A percentile compares a stretch with the other conserved stretches of the same genome.
These are phyloP conservation scores for Candida easanensis DNA, from an alignment of 805 yeast genomes.

Conservation along the genomic window DNA sequence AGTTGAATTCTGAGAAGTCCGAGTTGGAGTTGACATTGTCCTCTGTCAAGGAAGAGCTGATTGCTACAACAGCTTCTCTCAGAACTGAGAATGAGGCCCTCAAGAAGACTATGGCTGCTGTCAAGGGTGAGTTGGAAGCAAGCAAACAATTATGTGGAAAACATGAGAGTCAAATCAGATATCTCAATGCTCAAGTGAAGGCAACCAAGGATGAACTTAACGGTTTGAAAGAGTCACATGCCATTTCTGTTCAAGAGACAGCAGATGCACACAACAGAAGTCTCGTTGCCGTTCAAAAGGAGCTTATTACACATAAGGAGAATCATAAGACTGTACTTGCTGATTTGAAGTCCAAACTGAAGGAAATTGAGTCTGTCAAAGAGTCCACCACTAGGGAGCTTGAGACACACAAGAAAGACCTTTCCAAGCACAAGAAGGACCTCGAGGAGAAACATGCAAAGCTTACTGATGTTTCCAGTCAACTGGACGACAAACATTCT, in stretches of 20 bases:
- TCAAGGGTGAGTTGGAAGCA: constrained; percentile 14
- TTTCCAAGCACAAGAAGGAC: constrained; percentile 1
- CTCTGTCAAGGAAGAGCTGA: not conserved
- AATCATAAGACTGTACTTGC: constrained; percentile 1
- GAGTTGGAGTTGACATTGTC: constrained; percentile 1
- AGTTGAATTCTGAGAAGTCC: constrained; percentile 12
- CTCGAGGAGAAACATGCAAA: constrained; percentile 1
- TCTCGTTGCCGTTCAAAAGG: constrained; percentile 5
- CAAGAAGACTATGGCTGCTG: constrained; percentile 7
- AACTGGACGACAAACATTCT: constrained; percentile 3
- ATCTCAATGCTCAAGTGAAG: constrained; percentile 13
- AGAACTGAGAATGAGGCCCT: constrained; percentile 6
- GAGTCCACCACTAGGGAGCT: constrained; percentile 5
- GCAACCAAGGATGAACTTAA: constrained; percentile 2
- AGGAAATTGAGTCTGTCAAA: not conserved
- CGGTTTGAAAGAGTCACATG: constrained; percentile 8
- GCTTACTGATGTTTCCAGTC: not conserved
- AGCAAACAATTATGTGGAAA: constrained; percentile 5
- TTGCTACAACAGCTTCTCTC: constrained; percentile 2
- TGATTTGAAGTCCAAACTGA: constrained; percentile 1
- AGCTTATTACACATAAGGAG: constrained; percentile 7
- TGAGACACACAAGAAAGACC: constrained; percentile 5
- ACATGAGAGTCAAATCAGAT: constrained; percentile 10
- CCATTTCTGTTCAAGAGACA: not conserved
- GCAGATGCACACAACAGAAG: constrained; percentile 5